Conservation (phyloP, 495 filamentous ascomycete species). For the Trichoderma erinaceum region DNA sequence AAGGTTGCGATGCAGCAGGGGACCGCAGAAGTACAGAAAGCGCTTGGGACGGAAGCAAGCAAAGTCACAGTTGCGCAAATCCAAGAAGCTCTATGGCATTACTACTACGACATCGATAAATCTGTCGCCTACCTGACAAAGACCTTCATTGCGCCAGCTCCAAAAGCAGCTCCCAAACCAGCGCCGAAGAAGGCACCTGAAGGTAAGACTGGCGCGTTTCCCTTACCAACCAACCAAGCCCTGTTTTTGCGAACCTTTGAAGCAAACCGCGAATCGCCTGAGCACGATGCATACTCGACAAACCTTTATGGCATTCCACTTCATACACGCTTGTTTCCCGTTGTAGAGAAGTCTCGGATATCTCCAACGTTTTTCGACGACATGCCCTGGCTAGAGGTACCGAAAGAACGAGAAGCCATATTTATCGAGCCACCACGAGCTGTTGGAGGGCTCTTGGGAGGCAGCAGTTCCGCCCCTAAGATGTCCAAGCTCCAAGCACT, state of each 20-base stretch:
- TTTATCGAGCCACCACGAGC: constrained; percentile 57
- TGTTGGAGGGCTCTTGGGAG: constrained; percentile 66
- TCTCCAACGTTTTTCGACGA: constrained; percentile 63
- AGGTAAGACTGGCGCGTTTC: constrained; percentile 42
- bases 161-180: constrained; percentile 22
- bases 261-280: neutral
- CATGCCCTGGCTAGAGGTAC: constrained; percentile 78
- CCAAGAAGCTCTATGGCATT: constrained; percentile 87
- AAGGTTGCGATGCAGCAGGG: constrained; percentile 49
- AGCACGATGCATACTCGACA: neutral
- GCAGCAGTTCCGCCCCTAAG: constrained; percentile 59
- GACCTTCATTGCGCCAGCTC: constrained; percentile 39
- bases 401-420: constrained; percentile 60
- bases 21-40: constrained; percentile 47
- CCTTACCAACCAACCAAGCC: neutral
- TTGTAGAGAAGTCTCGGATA: neutral
- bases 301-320: neutral
- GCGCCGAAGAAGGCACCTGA: constrained; percentile 32
- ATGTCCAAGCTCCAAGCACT: constrained; percentile 85
- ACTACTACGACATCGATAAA: constrained; percentile 89
- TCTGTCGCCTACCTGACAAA: constrained; percentile 69
- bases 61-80: constrained; percentile 64
- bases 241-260: neutral
- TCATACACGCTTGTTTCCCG: neutral
- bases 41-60: constrained; percentile 44